phyloP scores from a whole-genome alignment of 1,139 yeast genomes.

The Saccharomycopsis crataegensis region DNA sequence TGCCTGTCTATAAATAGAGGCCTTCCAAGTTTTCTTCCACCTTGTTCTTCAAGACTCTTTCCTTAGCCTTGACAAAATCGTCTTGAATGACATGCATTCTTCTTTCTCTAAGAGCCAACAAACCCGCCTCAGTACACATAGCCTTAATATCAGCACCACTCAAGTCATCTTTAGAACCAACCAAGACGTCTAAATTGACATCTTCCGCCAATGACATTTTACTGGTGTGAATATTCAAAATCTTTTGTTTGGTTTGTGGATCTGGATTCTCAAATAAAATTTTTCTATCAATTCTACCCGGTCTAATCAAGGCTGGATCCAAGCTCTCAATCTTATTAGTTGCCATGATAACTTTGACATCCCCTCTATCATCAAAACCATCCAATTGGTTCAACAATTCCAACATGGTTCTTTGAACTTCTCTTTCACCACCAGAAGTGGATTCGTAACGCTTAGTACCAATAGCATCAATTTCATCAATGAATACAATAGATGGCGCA shows the following conservation, averaged over 20 bases:
- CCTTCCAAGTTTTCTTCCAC: constrained; percentile 97
- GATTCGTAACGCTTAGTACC: constrained; percentile 97
- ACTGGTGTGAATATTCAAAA: constrained; percentile 85
- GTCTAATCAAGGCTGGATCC: constrained; percentile 97
- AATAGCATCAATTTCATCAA: constrained; percentile 98
- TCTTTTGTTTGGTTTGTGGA: constrained; percentile 85
- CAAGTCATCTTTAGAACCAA: constrained; percentile 86
- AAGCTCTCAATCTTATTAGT: constrained; percentile 92
- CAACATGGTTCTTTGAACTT: constrained; percentile 97
- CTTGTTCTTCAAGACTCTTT: constrained; percentile 94
- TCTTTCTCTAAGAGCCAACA: constrained; percentile 92
- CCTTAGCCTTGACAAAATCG: constrained; percentile 92
- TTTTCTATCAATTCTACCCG: constrained; percentile 98
- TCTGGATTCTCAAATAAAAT: constrained; percentile 96
- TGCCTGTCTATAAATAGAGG: constrained; percentile 39
- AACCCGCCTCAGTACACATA: constrained; percentile 95
- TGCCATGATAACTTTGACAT: constrained; percentile 98
- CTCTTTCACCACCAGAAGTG: constrained; percentile 95
- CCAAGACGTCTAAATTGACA: constrained; percentile 84
- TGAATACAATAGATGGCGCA: constrained; percentile 96
- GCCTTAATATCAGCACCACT: constrained; percentile 99
- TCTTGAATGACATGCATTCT: constrained; percentile 97
- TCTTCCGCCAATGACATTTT: constrained; percentile 89
- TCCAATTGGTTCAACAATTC: constrained; percentile 94
- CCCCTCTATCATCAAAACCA: constrained; percentile 98